These are phyloP conservation scores for Royoungia palumana DNA, from an alignment of 768 basidiomycete species.

Conservation along the genomic window DNA sequence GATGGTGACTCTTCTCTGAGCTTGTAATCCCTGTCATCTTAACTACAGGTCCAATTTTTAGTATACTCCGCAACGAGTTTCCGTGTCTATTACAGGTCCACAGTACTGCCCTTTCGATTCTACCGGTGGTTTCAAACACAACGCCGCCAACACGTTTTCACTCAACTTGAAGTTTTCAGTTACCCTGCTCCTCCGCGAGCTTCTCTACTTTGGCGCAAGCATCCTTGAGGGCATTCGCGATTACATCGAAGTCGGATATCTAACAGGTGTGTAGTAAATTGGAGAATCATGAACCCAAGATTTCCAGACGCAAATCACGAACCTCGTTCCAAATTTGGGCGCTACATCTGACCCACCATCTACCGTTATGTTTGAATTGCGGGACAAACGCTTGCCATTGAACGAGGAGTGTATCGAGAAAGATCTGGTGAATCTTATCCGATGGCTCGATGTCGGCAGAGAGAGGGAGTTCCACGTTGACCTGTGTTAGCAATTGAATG, in stretches of 20 bases:
- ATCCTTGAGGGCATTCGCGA: conserved; percentile 28
- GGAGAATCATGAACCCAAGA: not conserved
- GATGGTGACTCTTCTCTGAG: too few species aligned
- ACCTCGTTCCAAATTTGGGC: conserved; percentile 34
- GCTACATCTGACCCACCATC: conserved; percentile 33
- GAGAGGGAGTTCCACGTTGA: conserved; percentile 41
- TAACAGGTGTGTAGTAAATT: not conserved
- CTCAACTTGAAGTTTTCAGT: not conserved
- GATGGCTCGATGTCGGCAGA: conserved; percentile 23
- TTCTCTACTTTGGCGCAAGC: conserved; percentile 17
- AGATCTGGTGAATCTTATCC: conserved; percentile 11
- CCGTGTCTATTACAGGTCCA: too few species aligned
- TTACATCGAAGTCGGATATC: conserved; percentile 33
- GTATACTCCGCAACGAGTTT: too few species aligned
- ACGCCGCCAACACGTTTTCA: not conserved
- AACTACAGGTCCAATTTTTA: too few species aligned
- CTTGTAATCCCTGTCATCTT: too few species aligned
- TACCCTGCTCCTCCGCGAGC: not conserved
- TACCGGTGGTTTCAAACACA: not conserved
- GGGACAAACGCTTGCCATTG: conserved; percentile 18
- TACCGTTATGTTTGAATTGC: conserved; percentile 25
- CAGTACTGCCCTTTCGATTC: too few species aligned
- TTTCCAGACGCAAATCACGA: not conserved
- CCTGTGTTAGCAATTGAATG: conserved; percentile 19
- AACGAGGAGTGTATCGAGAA: conserved; percentile 17